Percentiles rank a stretch among this genome's conserved stretches.
Conservation (phyloP, 169 alveolate species). For the Perkinsus marinus region DNA sequence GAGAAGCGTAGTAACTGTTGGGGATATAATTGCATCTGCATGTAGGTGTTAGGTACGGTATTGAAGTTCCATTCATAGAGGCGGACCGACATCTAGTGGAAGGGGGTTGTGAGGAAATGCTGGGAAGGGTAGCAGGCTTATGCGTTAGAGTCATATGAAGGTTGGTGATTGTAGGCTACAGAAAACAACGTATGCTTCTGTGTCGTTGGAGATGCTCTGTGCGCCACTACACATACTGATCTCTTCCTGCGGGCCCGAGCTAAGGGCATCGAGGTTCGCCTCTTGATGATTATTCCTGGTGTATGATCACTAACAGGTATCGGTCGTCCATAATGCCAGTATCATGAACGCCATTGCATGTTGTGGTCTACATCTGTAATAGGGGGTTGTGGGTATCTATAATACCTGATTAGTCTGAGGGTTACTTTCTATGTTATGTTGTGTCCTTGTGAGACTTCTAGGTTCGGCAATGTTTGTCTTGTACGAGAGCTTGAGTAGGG, state of each 20-base stretch:
- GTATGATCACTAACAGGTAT: constrained; percentile 28
- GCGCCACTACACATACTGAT: constrained; percentile 80
- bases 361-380: constrained; percentile 41
- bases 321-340: constrained; percentile 67
- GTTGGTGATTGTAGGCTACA: background rate
- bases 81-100: background rate
- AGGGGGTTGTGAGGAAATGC: background rate
- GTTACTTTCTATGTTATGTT: no score
- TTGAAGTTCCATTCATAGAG: background rate
- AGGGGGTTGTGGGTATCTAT: no score
- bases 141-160: no score
- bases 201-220: background rate
- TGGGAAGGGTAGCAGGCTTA: background rate
- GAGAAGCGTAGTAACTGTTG: background rate
- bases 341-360: constrained; percentile 56
- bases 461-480: no score
- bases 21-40: background rate
- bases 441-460: no score
- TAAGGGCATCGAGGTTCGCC: constrained; percentile 31
- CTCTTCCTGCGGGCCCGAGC: constrained; percentile 55
- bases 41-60: background rate
- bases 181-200: background rate
- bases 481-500: no score
- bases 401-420: no score
- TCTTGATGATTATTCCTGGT: background rate